phyloP scores from a whole-genome alignment of 129 eudicot species.

The Erigeron canadensis region DNA sequence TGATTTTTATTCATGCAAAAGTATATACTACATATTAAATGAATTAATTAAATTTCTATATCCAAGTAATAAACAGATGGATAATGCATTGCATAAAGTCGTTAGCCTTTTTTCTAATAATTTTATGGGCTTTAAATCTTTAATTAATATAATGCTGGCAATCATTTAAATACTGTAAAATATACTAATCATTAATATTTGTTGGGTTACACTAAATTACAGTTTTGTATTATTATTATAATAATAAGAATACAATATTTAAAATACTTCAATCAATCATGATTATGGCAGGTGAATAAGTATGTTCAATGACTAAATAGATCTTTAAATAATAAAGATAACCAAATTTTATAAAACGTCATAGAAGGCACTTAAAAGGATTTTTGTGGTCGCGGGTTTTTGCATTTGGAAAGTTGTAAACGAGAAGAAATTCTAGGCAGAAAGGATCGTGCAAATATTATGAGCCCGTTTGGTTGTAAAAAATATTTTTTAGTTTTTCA shows the following conservation, averaged over 20 bases:
- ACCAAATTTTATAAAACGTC: too few species aligned
- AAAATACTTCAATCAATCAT: neutral
- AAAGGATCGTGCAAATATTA: too few species aligned
- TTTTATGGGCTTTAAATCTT: neutral
- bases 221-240: neutral
- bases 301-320: neutral
- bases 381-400: too few species aligned
- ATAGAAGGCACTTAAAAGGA: too few species aligned
- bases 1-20: neutral
- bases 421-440: too few species aligned
- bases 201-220: neutral
- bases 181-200: slow-evolving; percentile 1
- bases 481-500: too few species aligned
- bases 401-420: too few species aligned
- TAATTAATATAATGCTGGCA: slow-evolving; percentile 5
- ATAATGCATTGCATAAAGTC: slow-evolving; percentile 8
- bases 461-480: too few species aligned
- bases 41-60: neutral
- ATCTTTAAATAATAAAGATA: too few species aligned
- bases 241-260: neutral
- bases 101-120: slow-evolving; percentile 9
- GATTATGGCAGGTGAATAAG: neutral
- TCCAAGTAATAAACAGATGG: neutral
- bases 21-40: neutral
- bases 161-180: slow-evolving; percentile 2